These are phyloP conservation scores for Annulohypoxylon maeteangense DNA, from an alignment of 495 filamentous ascomycete genomes.

Conservation along the genomic window DNA sequence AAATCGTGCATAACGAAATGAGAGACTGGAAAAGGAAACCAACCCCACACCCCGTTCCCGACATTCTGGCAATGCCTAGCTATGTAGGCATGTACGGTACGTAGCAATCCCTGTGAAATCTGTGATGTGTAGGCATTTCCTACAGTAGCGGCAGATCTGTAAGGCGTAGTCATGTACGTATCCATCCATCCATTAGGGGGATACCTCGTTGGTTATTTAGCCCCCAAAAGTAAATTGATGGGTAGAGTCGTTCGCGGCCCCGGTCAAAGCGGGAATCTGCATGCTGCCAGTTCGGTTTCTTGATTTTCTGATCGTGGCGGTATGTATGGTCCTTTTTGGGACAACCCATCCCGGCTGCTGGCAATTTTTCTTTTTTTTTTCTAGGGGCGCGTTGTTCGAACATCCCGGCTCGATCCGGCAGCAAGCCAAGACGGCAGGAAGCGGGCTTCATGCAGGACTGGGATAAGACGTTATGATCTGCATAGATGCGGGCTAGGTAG, in stretches of 20 bases:
- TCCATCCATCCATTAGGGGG: background rate
- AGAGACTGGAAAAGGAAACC: background rate
- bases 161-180: background rate
- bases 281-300: background rate
- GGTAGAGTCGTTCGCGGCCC: background rate
- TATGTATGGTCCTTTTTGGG: background rate
- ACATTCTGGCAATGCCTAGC: slow-evolving; percentile 22
- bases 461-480: background rate
- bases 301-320: background rate
- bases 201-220: slow-evolving; percentile 8
- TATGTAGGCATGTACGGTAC: too few species aligned
- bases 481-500: background rate
- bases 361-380: background rate
- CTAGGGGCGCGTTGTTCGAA: background rate
- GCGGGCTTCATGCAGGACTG: slow-evolving; percentile 17
- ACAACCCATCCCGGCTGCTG: background rate
- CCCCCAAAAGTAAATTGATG: background rate
- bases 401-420: background rate
- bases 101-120: slow-evolving; percentile 28
- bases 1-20: background rate
- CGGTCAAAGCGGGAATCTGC: background rate
- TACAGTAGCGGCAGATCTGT: slow-evolving; percentile 40
- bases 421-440: slow-evolving; percentile 36
- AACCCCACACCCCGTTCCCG: slow-evolving; percentile 29
- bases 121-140: slow-evolving; percentile 27